These are phyloP conservation scores for Aspergillus sp. DNA, from an alignment of 2,329 filamentous ascomycete genomes.

Conservation along the genomic window DNA sequence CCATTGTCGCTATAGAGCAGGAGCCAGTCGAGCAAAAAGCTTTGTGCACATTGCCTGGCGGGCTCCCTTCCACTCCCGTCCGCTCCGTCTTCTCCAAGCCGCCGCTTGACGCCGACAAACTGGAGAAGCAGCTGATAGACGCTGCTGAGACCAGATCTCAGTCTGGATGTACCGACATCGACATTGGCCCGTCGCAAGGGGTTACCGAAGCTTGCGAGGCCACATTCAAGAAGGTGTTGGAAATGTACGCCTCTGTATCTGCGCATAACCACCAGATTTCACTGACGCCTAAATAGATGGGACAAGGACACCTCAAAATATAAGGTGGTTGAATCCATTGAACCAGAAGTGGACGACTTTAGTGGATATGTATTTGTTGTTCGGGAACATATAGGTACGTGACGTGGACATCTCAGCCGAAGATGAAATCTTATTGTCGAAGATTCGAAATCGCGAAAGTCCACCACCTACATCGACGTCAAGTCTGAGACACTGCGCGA, in stretches of 20 bases:
- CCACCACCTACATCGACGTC: conserved; percentile 25
- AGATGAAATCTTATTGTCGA: not conserved
- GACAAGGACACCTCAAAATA: not conserved
- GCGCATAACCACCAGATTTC: not conserved
- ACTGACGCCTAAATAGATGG: not conserved
- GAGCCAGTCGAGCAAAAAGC: conserved; percentile 10
- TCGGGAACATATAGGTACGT: not conserved
- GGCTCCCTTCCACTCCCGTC: conserved; percentile 9
- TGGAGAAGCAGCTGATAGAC: conserved; percentile 11
- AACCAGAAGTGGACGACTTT: conserved; percentile 1
- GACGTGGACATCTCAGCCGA: not conserved
- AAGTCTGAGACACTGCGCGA: conserved; percentile 33
- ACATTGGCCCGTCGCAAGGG: not conserved
- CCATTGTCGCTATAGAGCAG: conserved; percentile 2
- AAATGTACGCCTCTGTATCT: not conserved
- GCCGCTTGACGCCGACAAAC: conserved; percentile 11
- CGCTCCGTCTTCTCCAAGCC: conserved; percentile 10
- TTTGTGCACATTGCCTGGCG: conserved; percentile 11
- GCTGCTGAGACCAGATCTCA: not conserved
- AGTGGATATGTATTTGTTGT: not conserved
- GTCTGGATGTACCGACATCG: not conserved
- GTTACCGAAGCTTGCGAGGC: not conserved
- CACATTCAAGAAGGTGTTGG: not conserved
- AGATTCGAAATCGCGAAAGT: not conserved
- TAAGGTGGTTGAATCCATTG: not conserved